A percentile compares a stretch with the other conserved stretches of the same genome.
Conservation (phyloP, 139 green algal species). For the Micractinium sp. region DNA sequence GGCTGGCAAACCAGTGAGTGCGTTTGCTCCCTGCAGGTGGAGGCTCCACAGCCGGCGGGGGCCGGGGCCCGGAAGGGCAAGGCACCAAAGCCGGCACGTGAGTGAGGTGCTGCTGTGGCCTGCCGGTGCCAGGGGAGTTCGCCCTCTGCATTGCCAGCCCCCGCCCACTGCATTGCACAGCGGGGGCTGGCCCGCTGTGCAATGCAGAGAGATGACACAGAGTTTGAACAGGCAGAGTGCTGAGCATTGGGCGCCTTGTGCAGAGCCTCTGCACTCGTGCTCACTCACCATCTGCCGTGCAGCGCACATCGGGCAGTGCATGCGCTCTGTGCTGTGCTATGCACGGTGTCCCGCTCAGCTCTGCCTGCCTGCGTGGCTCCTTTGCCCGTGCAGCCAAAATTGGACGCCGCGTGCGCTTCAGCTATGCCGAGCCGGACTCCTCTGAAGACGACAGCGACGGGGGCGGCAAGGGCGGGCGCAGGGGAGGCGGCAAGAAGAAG, state of each 20-base stretch:
- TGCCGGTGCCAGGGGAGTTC: no score
- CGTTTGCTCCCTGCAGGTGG: not conserved
- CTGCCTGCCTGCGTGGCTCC: not conserved
- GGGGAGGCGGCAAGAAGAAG: not conserved
- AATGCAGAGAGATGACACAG: no score
- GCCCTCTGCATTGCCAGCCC: no score
- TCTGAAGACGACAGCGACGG: not conserved
- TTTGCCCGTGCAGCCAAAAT: not conserved
- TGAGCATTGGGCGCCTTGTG: no score
- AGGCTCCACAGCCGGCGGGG: not conserved
- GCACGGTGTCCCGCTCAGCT: not conserved
- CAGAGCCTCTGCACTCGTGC: no score
- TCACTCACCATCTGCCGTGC: no score
- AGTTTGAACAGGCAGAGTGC: no score
- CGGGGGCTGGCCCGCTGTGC: no score
- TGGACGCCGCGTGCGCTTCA: not conserved
- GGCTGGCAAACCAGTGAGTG: not conserved
- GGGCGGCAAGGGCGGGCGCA: not conserved
- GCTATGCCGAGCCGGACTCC: not conserved
- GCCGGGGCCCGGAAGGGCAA: not conserved
- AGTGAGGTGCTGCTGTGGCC: not conserved
- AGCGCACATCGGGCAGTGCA: no score
- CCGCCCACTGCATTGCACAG: no score
- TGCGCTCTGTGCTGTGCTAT: no score
- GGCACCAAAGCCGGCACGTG: not conserved